Evolutionary conservation across 805 yeast genomes (phyloP), one percentile per base, ranked within the genome.

Genomic region (Wickerhamiella cacticola): DNA sequence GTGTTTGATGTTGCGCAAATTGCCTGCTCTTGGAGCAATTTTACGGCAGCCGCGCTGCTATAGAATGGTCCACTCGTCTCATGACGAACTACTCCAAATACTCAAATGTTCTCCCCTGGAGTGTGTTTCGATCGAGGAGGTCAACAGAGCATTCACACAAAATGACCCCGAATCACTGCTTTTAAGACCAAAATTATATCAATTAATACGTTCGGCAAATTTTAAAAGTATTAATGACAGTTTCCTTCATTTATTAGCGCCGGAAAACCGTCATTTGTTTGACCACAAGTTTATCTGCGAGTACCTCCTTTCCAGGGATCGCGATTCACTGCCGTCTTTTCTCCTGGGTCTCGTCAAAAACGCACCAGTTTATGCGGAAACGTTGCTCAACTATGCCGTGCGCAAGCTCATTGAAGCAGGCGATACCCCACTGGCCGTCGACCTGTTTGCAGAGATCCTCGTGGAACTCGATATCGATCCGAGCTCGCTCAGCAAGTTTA

Each of bases 261-360:
- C 18, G 5, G 9, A 12, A 10, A 21, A 21, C 19, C 19, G 44
- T 4, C 36, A 49, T 4, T 45, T 43, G n/a, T 43, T 50, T 7
- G 60, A 57, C 42, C 52, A 49, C 34, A 29, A 28, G 21, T 57
- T 52, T 29, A 48, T 52, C 1, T 39, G 42, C 8, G 53, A 51
- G 23, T 50, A 49, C 6, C 39, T 53, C 10, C 3, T 45, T 1
- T 43, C 22, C 7, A 28, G 34, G 12, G 44, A 43, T 16, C 48
- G 48, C 46, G 21, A 16, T 2, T 25, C 36, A 5, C 29, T 52
- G 13, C 25, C 22, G 3, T 21, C 10, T 9, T 28, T 52, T 25
- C n/a, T 55, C 3, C 45, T 18, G 0, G 48, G 48, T 5, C 23
- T 53, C 9, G 54, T 56, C 2, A 5, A 15, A 3, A 16, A 9